phyloP scores from a whole-genome alignment of 805 yeast species.

The Ogataea nitratoaversa region DNA sequence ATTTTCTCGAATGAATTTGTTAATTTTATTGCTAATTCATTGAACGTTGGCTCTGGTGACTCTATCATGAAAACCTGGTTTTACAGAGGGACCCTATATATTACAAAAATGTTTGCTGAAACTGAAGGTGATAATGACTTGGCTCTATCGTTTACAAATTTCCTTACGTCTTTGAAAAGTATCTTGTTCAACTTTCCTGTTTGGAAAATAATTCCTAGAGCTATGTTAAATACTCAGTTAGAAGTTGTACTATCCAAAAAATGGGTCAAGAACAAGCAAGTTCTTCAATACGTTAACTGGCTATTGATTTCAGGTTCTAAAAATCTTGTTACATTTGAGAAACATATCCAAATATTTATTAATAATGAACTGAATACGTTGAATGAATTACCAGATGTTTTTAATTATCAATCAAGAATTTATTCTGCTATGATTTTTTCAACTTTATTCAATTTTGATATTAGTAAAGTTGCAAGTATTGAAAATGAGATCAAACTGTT shows the following conservation, averaged over 20 bases:
- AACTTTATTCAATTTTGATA: conserved; percentile 46
- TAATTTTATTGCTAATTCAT: conserved; percentile 4
- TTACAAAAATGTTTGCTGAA: conserved; percentile 65
- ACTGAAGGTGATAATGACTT: conserved; percentile 19
- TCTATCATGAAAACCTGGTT: conserved; percentile 46
- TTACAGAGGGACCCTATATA: conserved; percentile 51
- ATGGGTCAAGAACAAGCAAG: conserved; percentile 41
- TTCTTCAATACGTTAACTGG: conserved; percentile 43
- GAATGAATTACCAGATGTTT: conserved; percentile 20
- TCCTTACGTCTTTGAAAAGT: conserved; percentile 29
- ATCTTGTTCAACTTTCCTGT: conserved; percentile 30
- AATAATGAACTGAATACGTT: conserved; percentile 45
- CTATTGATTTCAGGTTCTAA: conserved; percentile 36
- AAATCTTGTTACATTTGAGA: conserved; percentile 39
- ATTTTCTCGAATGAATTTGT: conserved; percentile 27
- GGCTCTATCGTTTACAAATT: conserved; percentile 27
- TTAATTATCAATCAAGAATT: conserved; percentile 30
- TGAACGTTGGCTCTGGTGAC: conserved; percentile 13
- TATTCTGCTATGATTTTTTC: conserved; percentile 44
- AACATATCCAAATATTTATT: conserved; percentile 58
- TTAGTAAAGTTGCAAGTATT: conserved; percentile 40
- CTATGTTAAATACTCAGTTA: conserved; percentile 56
- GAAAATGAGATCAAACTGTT: conserved; percentile 48
- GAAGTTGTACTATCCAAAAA: conserved; percentile 50
- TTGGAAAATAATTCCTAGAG: conserved; percentile 39